Conservation (phyloP, 2,329 filamentous ascomycete species). For the Bipolaris cookei region DNA sequence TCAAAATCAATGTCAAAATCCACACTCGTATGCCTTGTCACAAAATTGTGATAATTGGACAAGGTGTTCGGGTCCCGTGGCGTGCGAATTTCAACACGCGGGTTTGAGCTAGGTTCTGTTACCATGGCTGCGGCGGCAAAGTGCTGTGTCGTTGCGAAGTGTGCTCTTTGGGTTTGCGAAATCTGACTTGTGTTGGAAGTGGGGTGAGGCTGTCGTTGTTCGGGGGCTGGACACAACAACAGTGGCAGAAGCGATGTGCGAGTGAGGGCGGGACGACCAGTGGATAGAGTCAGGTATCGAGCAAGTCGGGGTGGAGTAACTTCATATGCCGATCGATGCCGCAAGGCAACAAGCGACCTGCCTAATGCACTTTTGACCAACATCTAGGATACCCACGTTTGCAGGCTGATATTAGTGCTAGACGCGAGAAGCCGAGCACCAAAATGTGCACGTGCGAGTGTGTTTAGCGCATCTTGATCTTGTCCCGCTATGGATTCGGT, state of each 20-base stretch:
- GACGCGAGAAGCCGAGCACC: neutral
- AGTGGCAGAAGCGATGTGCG: neutral
- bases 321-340: conserved; percentile 25
- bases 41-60: conserved; percentile 89
- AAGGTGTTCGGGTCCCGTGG: conserved; percentile 85
- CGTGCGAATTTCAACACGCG: conserved; percentile 48
- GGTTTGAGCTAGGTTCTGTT: conserved; percentile 48
- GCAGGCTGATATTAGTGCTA: neutral
- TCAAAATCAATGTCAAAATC: conserved; percentile 85
- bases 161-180: neutral
- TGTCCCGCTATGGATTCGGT: neutral
- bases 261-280: conserved; percentile 1
- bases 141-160: conserved; percentile 30
- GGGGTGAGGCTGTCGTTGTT: neutral
- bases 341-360: conserved; percentile 16
- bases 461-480: neutral
- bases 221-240: neutral
- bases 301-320: conserved; percentile 17
- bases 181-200: neutral
- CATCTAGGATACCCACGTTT: conserved; percentile 7
- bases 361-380: conserved; percentile 18
- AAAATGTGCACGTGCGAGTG: neutral
- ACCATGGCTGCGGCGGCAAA: conserved; percentile 43
- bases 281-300: conserved; percentile 16
- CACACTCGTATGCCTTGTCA: conserved; percentile 81